Evolutionary conservation across 345 rosid species (phyloP), one percentile per base, ranked within the genome.

Genomic region (Raphanus raphanistrum): DNA sequence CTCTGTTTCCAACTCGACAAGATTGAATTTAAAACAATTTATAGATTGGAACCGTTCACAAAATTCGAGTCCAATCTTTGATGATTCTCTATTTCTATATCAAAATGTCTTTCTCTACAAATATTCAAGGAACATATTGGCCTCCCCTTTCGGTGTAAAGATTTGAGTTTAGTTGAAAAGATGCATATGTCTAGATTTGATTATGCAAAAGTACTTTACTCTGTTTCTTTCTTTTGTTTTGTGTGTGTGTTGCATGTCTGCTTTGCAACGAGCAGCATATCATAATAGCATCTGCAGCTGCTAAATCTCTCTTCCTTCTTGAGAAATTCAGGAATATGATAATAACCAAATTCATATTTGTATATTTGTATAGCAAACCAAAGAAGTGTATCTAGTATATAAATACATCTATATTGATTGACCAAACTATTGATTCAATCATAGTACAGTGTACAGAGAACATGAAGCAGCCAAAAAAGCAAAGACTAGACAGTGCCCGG

Each of bases 1-100:
- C 99, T 71, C 83, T 95, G 61, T 95, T 95, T 84, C 99, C 99
- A 45, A 88, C 93, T 5, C 89, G 17, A 48, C 7, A 48, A 48
- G 54, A 48, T 48, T 48, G 5, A 48, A 48, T 48, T 32, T 21
- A 21, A 10, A 43, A 11, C 0, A 10, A 43, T 11, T 11, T 43
- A 43, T 10, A 21, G n/a, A 43, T 43, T 43, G 50, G 50, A 43
- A 43, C 50, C 11, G 11, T 12, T n/a, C 50, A 12, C 50, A 43
- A 43, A 43, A 43, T 12, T 43, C n/a, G n/a, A 43, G 15, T 43
- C 12, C 50, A 43, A 43, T 12, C 50, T 43, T 43, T 43, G n/a
- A 21, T 43, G 21, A 21, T 21, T 21, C 21, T 21, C 21, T 21
- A 21, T 21, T 21, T 21, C 21, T 21, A 21, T 21, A 21, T 21